Evolutionary conservation across 2,329 filamentous ascomycete genomes (phyloP).

Genomic region (Cadophora sp.): DNA sequence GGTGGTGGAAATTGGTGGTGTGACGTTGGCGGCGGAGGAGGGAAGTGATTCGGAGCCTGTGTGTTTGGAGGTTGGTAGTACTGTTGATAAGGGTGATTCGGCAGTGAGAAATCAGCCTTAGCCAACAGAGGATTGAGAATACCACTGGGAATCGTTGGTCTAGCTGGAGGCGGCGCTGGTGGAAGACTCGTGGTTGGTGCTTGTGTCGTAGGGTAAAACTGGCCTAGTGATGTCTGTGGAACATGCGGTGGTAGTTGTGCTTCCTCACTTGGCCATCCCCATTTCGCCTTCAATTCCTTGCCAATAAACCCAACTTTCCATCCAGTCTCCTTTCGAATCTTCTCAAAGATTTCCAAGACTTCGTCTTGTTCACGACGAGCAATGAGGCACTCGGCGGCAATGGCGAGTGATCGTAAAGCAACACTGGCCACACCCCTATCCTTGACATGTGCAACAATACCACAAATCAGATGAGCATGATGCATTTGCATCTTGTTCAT

Average conservation of each 20-base stretch:
- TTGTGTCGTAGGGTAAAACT: slow-evolving; percentile 41
- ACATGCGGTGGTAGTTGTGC: slow-evolving; percentile 37
- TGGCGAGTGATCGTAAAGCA: slow-evolving; percentile 78
- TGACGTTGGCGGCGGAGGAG: slow-evolving; percentile 39
- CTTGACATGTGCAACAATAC: slow-evolving; percentile 85
- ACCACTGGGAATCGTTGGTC: slow-evolving; percentile 46
- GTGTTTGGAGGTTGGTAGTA: slow-evolving; percentile 73
- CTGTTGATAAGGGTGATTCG: slow-evolving; percentile 82
- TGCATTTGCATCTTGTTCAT: slow-evolving; percentile 74
- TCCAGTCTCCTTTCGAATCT: slow-evolving; percentile 77
- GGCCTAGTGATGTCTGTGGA: slow-evolving; percentile 38
- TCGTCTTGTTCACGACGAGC: slow-evolving; percentile 79
- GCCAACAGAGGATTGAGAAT: slow-evolving; percentile 75
- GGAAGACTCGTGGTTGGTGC: slow-evolving; percentile 34
- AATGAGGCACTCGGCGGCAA: slow-evolving; percentile 76
- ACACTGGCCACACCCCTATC: slow-evolving; percentile 81
- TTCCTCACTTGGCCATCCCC: slow-evolving; percentile 69
- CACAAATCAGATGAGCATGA: slow-evolving; percentile 86
- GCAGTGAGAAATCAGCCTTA: slow-evolving; percentile 76
- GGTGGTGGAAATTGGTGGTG: slow-evolving; percentile 36
- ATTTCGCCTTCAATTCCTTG: slow-evolving; percentile 74
- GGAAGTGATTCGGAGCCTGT: slow-evolving; percentile 37
- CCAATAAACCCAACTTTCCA: slow-evolving; percentile 80
- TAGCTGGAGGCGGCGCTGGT: slow-evolving; percentile 35
- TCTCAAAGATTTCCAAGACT: slow-evolving; percentile 76